Conservation (phyloP, 345 rosid species). For the Ceriops zippeliana region DNA sequence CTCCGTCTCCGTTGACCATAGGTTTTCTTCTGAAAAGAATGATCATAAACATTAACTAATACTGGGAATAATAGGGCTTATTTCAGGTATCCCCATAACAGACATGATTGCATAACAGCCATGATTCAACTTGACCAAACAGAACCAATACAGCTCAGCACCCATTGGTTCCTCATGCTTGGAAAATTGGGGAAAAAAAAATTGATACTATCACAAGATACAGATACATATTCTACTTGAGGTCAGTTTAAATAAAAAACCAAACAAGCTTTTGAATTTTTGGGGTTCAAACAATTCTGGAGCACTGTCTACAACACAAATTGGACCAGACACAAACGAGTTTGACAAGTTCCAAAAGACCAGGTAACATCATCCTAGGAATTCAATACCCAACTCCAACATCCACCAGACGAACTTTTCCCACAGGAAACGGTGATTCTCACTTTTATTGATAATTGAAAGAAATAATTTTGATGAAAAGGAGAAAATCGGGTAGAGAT, state of each 20-base stretch:
- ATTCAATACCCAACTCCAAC: not conserved
- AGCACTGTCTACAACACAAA: no score
- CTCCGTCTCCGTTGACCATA: constrained; percentile 72
- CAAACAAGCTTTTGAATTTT: no score
- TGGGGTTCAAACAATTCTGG: no score
- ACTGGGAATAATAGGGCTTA: not conserved
- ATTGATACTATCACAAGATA: no score
- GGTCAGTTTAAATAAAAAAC: no score
- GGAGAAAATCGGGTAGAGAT: no score
- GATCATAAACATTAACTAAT: constrained; percentile 1
- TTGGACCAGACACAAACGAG: not conserved
- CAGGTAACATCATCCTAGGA: not conserved
- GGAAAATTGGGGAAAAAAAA: constrained; percentile 9
- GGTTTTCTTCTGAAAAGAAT: constrained; percentile 53
- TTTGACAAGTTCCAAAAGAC: not conserved
- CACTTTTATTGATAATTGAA: no score
- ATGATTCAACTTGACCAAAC: not conserved
- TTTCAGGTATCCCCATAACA: not conserved
- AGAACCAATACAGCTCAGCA: no score
- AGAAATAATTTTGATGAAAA: no score
- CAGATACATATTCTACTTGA: no score
- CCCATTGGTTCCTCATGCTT: not conserved
- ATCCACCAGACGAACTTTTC: no score
- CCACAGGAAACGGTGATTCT: no score
- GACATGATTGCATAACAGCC: not conserved